Evolutionary conservation across 2,329 filamentous ascomycete genomes (phyloP).

Genomic region (Exophiala lecanii-corni): DNA sequence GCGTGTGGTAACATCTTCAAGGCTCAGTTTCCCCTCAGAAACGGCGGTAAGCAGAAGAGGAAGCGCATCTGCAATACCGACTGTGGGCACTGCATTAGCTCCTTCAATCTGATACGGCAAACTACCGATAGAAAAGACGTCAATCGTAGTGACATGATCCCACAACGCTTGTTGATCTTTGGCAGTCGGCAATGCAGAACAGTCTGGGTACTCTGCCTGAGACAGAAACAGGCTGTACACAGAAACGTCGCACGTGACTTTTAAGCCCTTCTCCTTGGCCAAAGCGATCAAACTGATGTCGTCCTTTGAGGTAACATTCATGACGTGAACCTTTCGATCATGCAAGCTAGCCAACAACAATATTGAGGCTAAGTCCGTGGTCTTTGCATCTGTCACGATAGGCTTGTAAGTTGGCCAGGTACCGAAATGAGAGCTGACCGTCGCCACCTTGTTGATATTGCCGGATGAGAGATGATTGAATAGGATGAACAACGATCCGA

Average conservation of each 20-base stretch:
- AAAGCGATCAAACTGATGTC: slow-evolving; percentile 73
- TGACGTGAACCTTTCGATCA: slow-evolving; percentile 72
- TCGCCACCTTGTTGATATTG: slow-evolving; percentile 78
- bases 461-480: slow-evolving; percentile 71
- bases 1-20: slow-evolving; percentile 67
- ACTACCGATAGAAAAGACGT: slow-evolving; percentile 75
- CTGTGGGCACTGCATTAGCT: slow-evolving; percentile 53
- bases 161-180: slow-evolving; percentile 69
- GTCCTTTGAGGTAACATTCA: slow-evolving; percentile 74
- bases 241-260: slow-evolving; percentile 78
- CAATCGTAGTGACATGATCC: slow-evolving; percentile 67
- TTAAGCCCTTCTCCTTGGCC: slow-evolving; percentile 74
- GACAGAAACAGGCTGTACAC: slow-evolving; percentile 74
- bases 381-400: slow-evolving; percentile 75
- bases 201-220: slow-evolving; percentile 65
- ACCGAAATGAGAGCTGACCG: slow-evolving; percentile 73
- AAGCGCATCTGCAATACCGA: slow-evolving; percentile 68
- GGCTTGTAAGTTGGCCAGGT: slow-evolving; percentile 74
- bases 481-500: slow-evolving; percentile 75
- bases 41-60: slow-evolving; percentile 73
- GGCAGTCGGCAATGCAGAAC: slow-evolving; percentile 59
- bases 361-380: slow-evolving; percentile 75
- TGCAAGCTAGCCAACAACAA: slow-evolving; percentile 73
- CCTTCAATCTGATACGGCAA: slow-evolving; percentile 70
- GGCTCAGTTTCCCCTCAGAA: slow-evolving; percentile 64